phyloP scores from a whole-genome alignment of 2,329 filamentous ascomycete genomes.

The Aureobasidium musti region DNA sequence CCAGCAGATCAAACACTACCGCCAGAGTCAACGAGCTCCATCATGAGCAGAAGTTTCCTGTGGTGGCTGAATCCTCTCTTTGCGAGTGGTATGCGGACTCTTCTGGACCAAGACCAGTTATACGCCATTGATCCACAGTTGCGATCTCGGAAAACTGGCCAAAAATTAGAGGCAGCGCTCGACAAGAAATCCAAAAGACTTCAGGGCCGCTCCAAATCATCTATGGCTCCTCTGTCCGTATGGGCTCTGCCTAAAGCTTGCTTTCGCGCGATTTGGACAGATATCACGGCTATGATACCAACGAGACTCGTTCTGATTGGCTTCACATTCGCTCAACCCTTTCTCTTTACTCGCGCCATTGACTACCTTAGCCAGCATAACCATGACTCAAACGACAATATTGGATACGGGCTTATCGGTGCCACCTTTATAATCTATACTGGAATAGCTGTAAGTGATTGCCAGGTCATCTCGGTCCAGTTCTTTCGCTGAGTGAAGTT shows the following conservation, averaged over 20 bases:
- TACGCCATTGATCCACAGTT: background rate
- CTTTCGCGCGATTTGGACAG: background rate
- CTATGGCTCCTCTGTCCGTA: background rate
- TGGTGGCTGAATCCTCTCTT: conserved; percentile 9
- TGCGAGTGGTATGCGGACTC: background rate
- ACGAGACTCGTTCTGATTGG: background rate
- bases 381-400: background rate
- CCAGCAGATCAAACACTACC: background rate
- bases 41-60: background rate
- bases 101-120: background rate
- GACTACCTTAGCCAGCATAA: background rate
- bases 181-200: background rate
- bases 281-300: background rate
- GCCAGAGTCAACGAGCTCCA: background rate
- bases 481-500: background rate
- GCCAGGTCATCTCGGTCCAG: too few relatives aligned
- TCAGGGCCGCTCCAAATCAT: background rate
- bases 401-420: background rate
- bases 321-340: conserved; percentile 5
- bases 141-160: background rate
- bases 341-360: background rate
- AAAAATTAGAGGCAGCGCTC: background rate
- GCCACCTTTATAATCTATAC: conserved; percentile 2
- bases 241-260: background rate
- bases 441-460: conserved; percentile 6